These are phyloP conservation scores for Cairneyella variabilis DNA, from an alignment of 495 filamentous ascomycete species.

Conservation along the genomic window DNA sequence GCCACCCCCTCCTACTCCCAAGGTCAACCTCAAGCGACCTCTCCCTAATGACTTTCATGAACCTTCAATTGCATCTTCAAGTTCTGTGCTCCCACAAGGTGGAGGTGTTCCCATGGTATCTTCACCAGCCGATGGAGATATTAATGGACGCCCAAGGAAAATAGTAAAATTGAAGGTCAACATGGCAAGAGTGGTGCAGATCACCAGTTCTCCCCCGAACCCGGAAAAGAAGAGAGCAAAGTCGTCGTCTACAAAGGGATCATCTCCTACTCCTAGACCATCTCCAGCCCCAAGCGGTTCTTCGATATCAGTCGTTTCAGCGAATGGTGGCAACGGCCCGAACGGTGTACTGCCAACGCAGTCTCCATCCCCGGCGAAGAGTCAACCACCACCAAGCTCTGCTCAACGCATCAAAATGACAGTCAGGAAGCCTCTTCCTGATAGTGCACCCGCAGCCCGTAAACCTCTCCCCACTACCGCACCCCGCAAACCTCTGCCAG, in stretches of 20 bases:
- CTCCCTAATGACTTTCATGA: not conserved
- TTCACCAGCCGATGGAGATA: too few relatives aligned
- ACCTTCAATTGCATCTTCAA: too few relatives aligned
- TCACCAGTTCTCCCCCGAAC: slow-evolving; percentile 4
- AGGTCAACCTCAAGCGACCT: too few relatives aligned
- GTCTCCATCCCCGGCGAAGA: too few relatives aligned
- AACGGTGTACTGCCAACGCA: too few relatives aligned
- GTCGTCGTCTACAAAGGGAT: not conserved
- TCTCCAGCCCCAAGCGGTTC: slow-evolving; percentile 5
- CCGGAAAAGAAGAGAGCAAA: not conserved
- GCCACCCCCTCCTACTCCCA: too few relatives aligned
- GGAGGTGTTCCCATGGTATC: too few relatives aligned
- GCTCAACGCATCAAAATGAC: too few relatives aligned
- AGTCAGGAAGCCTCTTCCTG: too few relatives aligned
- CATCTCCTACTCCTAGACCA: slow-evolving; percentile 11
- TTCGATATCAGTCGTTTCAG: not conserved
- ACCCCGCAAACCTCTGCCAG: not conserved
- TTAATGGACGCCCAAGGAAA: slow-evolving; percentile 14
- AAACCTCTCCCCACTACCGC: slow-evolving; percentile 11
- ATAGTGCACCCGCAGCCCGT: not conserved
- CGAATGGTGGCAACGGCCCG: too few relatives aligned
- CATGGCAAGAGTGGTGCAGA: slow-evolving; percentile 11
- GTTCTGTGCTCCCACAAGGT: too few relatives aligned
- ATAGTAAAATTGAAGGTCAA: slow-evolving; percentile 9
- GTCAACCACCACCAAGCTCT: too few relatives aligned